Conservation (phyloP, 177 flowering plant genomes). For the Vitis hybrid region DNA sequence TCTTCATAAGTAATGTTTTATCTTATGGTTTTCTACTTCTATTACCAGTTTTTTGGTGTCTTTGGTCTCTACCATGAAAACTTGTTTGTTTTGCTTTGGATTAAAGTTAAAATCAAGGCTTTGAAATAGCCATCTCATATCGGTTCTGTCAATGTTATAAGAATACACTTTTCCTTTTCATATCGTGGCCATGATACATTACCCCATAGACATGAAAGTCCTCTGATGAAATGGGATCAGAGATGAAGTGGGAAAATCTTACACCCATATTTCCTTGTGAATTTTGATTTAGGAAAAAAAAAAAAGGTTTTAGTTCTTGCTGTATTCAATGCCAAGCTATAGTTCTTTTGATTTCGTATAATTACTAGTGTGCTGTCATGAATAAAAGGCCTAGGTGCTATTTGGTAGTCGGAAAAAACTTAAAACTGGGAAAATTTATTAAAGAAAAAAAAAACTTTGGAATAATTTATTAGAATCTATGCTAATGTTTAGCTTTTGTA, state of each 20-base stretch:
- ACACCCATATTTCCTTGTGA: too few species aligned
- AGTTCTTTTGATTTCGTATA: not conserved
- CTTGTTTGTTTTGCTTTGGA: slow-evolving; percentile 1
- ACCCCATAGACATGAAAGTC: too few species aligned
- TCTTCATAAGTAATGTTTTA: slow-evolving; percentile 56
- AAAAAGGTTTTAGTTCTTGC: not conserved
- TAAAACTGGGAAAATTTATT: too few species aligned
- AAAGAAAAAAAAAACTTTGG: too few species aligned
- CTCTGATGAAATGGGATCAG: too few species aligned
- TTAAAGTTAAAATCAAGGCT: not conserved
- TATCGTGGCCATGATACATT: too few species aligned
- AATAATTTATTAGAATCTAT: too few species aligned
- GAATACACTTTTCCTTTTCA: not conserved
- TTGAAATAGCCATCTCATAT: not conserved
- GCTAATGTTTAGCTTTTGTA: too few species aligned
- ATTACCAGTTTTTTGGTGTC: not conserved
- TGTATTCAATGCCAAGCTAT: not conserved
- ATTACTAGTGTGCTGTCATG: not conserved
- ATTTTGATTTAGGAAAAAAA: not conserved
- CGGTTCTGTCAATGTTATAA: not conserved
- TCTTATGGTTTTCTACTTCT: not conserved
- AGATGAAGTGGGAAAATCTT: too few species aligned
- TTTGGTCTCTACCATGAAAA: not conserved
- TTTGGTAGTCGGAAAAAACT: not conserved
- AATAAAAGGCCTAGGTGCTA: not conserved